These are phyloP conservation scores for Staphylotrichum longicolle DNA, from an alignment of 495 filamentous ascomycete genomes.

Conservation along the genomic window DNA sequence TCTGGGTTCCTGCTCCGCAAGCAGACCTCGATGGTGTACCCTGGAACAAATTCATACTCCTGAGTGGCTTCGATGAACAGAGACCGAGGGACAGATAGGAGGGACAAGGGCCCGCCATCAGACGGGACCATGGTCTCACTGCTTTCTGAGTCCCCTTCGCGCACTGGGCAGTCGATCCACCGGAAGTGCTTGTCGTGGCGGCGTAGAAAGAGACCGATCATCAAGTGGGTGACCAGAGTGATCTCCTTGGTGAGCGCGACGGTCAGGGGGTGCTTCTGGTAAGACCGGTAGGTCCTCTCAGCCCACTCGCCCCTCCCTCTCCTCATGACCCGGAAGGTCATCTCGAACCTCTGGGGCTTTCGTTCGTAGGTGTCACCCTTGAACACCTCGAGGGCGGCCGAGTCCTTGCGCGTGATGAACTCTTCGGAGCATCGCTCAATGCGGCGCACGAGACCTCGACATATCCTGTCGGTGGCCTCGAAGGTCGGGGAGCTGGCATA, in stretches of 20 bases:
- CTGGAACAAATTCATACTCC: slow-evolving; percentile 43
- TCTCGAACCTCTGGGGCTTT: slow-evolving; percentile 46
- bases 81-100: slow-evolving; percentile 41
- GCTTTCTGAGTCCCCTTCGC: slow-evolving; percentile 33
- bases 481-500: slow-evolving; percentile 44
- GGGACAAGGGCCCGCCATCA: slow-evolving; percentile 34
- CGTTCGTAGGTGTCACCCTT: slow-evolving; percentile 35
- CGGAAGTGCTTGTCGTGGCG: slow-evolving; percentile 45
- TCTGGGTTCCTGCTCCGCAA: slow-evolving; percentile 41
- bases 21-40: slow-evolving; percentile 43
- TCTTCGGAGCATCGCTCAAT: slow-evolving; percentile 49
- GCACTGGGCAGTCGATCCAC: slow-evolving; percentile 41
- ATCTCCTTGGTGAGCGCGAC: slow-evolving; percentile 42
- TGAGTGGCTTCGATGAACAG: slow-evolving; percentile 44
- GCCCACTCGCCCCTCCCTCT: slow-evolving; percentile 44
- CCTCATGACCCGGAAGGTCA: slow-evolving; percentile 42
- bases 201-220: slow-evolving; percentile 46
- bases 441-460: slow-evolving; percentile 44
- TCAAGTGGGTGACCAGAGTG: slow-evolving; percentile 43
- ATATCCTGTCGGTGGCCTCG: slow-evolving; percentile 40
- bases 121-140: slow-evolving; percentile 34
- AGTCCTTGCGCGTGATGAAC: slow-evolving; percentile 49
- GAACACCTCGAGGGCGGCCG: slow-evolving; percentile 41
- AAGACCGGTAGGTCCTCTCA: slow-evolving; percentile 44
- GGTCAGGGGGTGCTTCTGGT: slow-evolving; percentile 45